Conservation (phyloP, 345 rosid genomes). For the Schrenkiella parvula region DNA sequence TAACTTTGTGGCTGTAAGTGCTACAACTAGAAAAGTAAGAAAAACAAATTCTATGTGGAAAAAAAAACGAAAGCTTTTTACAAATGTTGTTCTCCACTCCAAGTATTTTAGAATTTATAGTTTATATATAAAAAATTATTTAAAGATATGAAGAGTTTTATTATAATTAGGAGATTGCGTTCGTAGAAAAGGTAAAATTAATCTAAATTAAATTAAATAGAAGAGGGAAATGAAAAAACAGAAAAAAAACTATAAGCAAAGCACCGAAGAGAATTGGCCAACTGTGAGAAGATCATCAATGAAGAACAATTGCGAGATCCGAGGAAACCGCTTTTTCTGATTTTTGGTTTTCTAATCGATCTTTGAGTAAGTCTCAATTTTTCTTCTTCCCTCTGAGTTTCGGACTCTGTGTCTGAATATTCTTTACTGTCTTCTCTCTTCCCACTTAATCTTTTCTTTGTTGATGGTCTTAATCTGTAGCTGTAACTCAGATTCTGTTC, state of each 20-base stretch:
- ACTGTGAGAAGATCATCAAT: not conserved
- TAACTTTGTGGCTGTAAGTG: not conserved
- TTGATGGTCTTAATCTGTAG: not conserved
- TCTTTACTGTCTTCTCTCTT: not conserved
- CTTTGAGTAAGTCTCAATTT: conserved; percentile 3
- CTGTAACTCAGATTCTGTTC: not conserved
- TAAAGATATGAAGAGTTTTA: not conserved
- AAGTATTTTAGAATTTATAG: not conserved
- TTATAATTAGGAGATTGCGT: not conserved
- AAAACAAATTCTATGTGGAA: not conserved
- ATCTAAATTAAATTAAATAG: not conserved
- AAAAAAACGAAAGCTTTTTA: not conserved
- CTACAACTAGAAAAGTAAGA: not conserved
- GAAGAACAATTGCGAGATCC: conserved; percentile 16
- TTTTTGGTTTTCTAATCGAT: not conserved
- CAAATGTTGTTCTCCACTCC: not conserved
- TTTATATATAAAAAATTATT: not conserved
- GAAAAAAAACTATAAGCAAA: not conserved
- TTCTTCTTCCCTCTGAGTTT: not conserved
- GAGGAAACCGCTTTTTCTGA: not conserved
- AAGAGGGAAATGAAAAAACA: not conserved
- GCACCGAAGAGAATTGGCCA: not conserved
- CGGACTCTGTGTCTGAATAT: not conserved
- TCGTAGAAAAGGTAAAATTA: not conserved
- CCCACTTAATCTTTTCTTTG: not conserved